phyloP scores from a whole-genome alignment of 2,329 filamentous ascomycete species.

The Chalara sp. region DNA sequence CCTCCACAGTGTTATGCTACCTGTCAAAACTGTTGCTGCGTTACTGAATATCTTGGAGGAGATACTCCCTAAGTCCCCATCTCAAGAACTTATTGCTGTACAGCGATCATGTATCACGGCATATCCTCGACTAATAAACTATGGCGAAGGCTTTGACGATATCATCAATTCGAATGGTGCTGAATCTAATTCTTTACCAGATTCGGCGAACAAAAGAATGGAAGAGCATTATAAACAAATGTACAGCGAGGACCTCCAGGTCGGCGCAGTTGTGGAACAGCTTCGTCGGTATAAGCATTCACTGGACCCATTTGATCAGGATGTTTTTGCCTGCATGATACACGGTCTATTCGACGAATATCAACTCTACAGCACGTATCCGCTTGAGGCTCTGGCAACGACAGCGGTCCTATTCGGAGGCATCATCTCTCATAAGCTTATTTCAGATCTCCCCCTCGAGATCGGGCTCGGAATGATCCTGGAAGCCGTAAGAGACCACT shows the following conservation, averaged over 20 bases:
- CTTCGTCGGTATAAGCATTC: conserved; percentile 86
- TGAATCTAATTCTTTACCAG: conserved; percentile 73
- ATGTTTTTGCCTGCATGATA: conserved; percentile 97
- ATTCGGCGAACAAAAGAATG: conserved; percentile 82
- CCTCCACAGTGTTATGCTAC: conserved; percentile 65
- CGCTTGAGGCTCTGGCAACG: conserved; percentile 89
- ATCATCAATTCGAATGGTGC: conserved; percentile 82
- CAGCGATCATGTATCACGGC: conserved; percentile 86
- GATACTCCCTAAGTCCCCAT: conserved; percentile 50
- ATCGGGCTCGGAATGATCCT: conserved; percentile 96
- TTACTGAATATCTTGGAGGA: conserved; percentile 75
- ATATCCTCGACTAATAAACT: conserved; percentile 93
- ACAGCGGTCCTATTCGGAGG: conserved; percentile 95
- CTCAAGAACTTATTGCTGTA: conserved; percentile 67
- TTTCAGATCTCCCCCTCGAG: conserved; percentile 83
- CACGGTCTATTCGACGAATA: conserved; percentile 97
- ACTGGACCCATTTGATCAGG: conserved; percentile 75
- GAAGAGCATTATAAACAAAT: conserved; percentile 97
- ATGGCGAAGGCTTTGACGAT: conserved; percentile 85
- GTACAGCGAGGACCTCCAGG: conserved; percentile 86
- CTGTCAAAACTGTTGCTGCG: conserved; percentile 77
- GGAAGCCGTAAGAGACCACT: conserved; percentile 85
- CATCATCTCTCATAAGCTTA: conserved; percentile 88
- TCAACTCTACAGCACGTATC: conserved; percentile 90
- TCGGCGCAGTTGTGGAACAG: conserved; percentile 77